These are phyloP conservation scores for Gymnopilus dilepis DNA, from an alignment of 768 basidiomycete species.

Conservation along the genomic window DNA sequence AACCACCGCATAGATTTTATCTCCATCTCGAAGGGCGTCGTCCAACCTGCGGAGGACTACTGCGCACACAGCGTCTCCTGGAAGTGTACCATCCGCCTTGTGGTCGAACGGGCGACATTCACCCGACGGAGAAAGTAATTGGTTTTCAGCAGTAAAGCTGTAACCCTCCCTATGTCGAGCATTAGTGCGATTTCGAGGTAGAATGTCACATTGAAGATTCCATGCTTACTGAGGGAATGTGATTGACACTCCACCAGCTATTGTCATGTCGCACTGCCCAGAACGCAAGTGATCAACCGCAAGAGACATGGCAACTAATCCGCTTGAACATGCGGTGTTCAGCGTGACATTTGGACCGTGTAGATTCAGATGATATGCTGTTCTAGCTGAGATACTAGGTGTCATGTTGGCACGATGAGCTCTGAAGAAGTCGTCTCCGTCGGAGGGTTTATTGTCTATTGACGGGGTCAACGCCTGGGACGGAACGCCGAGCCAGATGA, in stretches of 20 bases:
- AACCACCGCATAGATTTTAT: neutral
- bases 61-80: conserved; percentile 1
- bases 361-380: neutral
- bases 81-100: neutral
- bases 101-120: neutral
- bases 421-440: neutral
- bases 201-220: no score
- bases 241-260: neutral
- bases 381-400: conserved; percentile 1
- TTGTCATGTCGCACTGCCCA: neutral
- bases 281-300: neutral
- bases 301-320: neutral
- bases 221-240: neutral
- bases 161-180: neutral
- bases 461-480: neutral
- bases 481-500: no score
- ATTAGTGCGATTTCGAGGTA: no score
- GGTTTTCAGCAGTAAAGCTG: neutral
- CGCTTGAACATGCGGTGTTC: conserved; percentile 1
- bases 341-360: neutral
- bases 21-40: neutral
- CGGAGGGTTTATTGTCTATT: neutral
- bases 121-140: neutral
- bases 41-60: neutral
- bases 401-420: neutral